These are phyloP conservation scores for Pyricularia grisea DNA, from an alignment of 2,329 filamentous ascomycete species.

Conservation along the genomic window DNA sequence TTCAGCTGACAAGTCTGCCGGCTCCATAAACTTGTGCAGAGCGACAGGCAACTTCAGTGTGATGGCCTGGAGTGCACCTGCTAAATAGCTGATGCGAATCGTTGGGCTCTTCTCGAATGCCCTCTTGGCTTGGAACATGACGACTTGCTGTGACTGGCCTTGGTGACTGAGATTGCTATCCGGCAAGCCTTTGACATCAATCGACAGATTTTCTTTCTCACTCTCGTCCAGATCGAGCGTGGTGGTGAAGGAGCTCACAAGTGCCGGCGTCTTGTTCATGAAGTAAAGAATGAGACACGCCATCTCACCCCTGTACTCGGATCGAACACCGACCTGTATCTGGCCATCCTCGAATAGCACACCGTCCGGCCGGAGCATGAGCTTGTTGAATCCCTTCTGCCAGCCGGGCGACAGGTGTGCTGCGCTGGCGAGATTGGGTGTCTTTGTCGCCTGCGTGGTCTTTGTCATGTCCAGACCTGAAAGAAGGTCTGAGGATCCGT, in stretches of 20 bases:
- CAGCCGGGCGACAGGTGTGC: constrained; percentile 90
- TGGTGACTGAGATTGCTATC: constrained; percentile 69
- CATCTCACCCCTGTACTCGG: constrained; percentile 91
- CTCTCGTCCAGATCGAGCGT: constrained; percentile 72
- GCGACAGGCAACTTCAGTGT: constrained; percentile 84
- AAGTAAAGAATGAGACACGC: constrained; percentile 95
- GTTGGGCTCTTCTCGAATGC: constrained; percentile 81
- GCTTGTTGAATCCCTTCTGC: constrained; percentile 79
- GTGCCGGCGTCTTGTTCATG: constrained; percentile 79
- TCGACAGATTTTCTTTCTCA: constrained; percentile 59
- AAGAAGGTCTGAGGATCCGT: constrained; percentile 45
- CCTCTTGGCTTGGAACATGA: constrained; percentile 83
- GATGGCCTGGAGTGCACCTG: constrained; percentile 83
- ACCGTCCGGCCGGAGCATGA: constrained; percentile 74
- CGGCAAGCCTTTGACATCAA: constrained; percentile 81
- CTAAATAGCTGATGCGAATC: constrained; percentile 87
- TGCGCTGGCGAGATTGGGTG: constrained; percentile 82
- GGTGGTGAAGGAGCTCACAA: constrained; percentile 87
- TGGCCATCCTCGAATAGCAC: constrained; percentile 93
- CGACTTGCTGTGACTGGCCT: constrained; percentile 80
- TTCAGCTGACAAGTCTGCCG: constrained; percentile 73
- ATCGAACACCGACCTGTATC: constrained; percentile 83
- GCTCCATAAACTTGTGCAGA: constrained; percentile 95
- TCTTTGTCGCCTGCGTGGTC: constrained; percentile 47
- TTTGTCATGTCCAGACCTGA: constrained; percentile 72